phyloP scores from a whole-genome alignment of 768 basidiomycete species.

The Boletellus sp. region DNA sequence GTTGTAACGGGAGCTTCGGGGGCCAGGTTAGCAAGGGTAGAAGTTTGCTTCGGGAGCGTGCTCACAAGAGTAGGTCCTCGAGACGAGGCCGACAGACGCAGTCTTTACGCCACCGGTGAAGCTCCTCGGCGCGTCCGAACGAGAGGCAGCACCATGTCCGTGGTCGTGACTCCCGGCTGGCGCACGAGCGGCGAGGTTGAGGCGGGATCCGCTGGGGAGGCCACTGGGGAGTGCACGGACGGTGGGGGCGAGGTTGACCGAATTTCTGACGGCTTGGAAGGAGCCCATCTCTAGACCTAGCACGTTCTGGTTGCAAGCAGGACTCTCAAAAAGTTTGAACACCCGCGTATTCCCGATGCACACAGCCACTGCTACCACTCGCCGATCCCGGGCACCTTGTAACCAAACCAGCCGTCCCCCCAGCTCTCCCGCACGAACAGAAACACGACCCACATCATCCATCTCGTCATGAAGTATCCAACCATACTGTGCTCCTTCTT shows the following conservation, averaged over 20 bases:
- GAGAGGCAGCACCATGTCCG: slow-evolving; percentile 52
- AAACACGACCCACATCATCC: slow-evolving; percentile 24
- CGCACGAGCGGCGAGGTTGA: slow-evolving; percentile 71
- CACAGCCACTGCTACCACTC: slow-evolving; percentile 28
- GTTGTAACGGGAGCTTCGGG: slow-evolving; percentile 48
- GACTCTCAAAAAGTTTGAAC: slow-evolving; percentile 7
- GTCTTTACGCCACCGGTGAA: slow-evolving; percentile 58
- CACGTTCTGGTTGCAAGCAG: background rate
- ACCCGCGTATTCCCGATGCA: slow-evolving; percentile 39
- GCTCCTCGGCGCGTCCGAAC: slow-evolving; percentile 57
- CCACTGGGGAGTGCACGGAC: slow-evolving; percentile 77
- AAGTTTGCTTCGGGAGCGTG: slow-evolving; percentile 12
- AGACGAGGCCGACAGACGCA: slow-evolving; percentile 52
- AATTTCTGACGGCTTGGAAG: slow-evolving; percentile 74
- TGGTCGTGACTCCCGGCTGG: slow-evolving; percentile 55
- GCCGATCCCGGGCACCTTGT: slow-evolving; percentile 28
- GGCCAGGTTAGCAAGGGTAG: slow-evolving; percentile 12
- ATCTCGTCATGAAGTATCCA: slow-evolving; percentile 19
- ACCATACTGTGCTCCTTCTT: slow-evolving; percentile 22
- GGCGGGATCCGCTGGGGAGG: slow-evolving; percentile 67
- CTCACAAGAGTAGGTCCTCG: slow-evolving; percentile 64
- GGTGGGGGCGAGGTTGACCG: slow-evolving; percentile 77
- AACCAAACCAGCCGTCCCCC: slow-evolving; percentile 29
- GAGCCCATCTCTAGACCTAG: slow-evolving; percentile 48
- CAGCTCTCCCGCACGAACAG: slow-evolving; percentile 25